Conservation (phyloP, 306 rosid genomes). For the Glycine latifolia region DNA sequence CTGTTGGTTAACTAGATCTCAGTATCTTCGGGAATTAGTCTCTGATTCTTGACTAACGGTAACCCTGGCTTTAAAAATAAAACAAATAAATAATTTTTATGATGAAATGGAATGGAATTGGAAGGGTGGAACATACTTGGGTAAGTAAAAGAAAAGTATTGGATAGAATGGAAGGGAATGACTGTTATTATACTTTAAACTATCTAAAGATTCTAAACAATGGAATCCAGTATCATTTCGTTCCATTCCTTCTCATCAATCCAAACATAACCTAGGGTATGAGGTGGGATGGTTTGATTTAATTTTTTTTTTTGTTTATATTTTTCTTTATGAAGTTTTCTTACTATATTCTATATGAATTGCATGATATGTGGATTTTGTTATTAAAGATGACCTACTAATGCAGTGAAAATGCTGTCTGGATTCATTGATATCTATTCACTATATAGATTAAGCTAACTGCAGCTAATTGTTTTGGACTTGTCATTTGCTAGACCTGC, state of each 20-base stretch:
- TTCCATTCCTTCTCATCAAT: background rate
- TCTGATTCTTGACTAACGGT: too few species aligned
- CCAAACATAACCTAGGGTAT: background rate
- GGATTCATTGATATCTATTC: too few species aligned
- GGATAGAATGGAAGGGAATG: background rate
- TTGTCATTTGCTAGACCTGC: too few species aligned
- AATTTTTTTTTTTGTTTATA: background rate
- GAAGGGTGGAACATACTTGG: background rate
- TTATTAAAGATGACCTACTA: too few species aligned
- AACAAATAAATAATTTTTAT: background rate
- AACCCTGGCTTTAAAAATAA: too few species aligned
- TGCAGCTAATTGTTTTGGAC: too few species aligned
- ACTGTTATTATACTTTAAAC: background rate
- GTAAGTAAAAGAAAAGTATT: background rate
- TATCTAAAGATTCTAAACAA: background rate
- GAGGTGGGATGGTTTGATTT: background rate
- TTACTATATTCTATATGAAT: too few species aligned
- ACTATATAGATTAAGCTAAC: too few species aligned
- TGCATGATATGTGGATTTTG: too few species aligned
- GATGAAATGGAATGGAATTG: background rate
- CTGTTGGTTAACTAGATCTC: too few species aligned
- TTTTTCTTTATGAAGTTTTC: constrained; percentile 8
- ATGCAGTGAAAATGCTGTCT: too few species aligned
- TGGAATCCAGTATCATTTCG: background rate
- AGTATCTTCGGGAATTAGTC: too few species aligned